Evolutionary conservation across 192 early-diverging fungal genomes (phyloP).

Genomic region (Coemansia sp.): DNA sequence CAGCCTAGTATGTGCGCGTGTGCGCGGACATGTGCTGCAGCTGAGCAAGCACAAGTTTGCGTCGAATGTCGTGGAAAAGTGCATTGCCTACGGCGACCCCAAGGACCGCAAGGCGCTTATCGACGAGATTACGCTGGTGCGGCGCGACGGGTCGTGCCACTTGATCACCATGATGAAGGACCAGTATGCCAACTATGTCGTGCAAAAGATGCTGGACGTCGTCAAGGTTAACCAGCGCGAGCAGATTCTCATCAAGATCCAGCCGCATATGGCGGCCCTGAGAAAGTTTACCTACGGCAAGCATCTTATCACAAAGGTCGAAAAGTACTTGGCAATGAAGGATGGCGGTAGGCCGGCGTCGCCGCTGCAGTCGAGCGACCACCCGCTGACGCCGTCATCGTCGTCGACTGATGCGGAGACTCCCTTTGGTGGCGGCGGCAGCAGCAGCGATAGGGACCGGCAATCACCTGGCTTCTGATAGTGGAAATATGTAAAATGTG

Average conservation of each 20-base stretch:
- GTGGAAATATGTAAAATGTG: conserved; percentile 4
- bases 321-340: conserved; percentile 43
- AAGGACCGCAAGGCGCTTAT: conserved; percentile 87
- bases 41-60: conserved; percentile 99
- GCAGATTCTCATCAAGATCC: conserved; percentile 87
- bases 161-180: conserved; percentile 99
- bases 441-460: not conserved
- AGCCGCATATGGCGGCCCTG: conserved; percentile 87
- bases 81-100: conserved; percentile 91
- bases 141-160: conserved; percentile 78
- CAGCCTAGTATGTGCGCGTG: conserved; percentile 82
- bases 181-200: conserved; percentile 99
- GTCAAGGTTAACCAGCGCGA: conserved; percentile 91
- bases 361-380: conserved; percentile 4
- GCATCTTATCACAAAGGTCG: conserved; percentile 83
- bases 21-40: conserved; percentile 88
- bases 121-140: conserved; percentile 87
- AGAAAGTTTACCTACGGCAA: conserved; percentile 99
- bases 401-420: not conserved
- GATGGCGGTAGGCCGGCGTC: conserved; percentile 19
- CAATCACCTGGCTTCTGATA: conserved; percentile 7
- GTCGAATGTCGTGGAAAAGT: conserved; percentile 98
- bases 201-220: conserved; percentile 99
- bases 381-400: conserved; percentile 6
- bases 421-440: conserved; percentile 13